Base-by-base conservation (phyloP, 2,329 filamentous ascomycete species). In the Gaeumannomyces tritici region DNA sequence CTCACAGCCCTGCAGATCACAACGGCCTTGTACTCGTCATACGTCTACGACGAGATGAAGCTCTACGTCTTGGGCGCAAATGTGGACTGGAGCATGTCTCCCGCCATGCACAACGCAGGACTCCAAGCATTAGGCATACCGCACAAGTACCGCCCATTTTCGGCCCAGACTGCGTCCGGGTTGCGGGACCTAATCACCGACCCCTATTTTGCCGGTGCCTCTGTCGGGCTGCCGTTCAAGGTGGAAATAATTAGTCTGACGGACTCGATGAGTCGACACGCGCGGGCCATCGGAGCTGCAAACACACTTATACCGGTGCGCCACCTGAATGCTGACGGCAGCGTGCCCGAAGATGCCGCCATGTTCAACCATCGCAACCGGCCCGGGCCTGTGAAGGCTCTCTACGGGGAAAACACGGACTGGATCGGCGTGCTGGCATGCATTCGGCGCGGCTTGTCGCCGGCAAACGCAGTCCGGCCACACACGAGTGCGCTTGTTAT, bases 381-480 rank as follows among this genome's bases (percentile, higher is more conserved):
- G 56, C 80, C 86, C 1, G 89, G 89, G 0, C 83, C 85, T 0
- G 83, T 91, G 8, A 82, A 83, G 65, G 88, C 86, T 0, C 77
- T 92, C 0, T 90, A 91, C 65, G 90, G 89, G 1, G 89, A 92
- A 63, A 93, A 93, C 64, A 92, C 89, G 0, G 89, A 93, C 71
- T 93, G 89, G 87, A 88, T 91, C 42, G 89, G 89, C 6, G 89
- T 93, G 55, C 79, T 87, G 61, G 88, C 87, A 3, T 91, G 88
- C 69, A 83, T 93, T 55, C 82, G 86, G 7, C 80, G 88, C 35
- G 89, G 89, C 2, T 77, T 92, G 2, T 91, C 89, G 0, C 89
- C 89, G 0, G 87, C 88, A 4, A 89, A 89, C 65, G 84, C 83
- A 1, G 81, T 88, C 0, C 79, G 84, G 3, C 77, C 82, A 0